Conservation (phyloP, 176 grass and related monocot species). For the Metroxylon sagu region DNA sequence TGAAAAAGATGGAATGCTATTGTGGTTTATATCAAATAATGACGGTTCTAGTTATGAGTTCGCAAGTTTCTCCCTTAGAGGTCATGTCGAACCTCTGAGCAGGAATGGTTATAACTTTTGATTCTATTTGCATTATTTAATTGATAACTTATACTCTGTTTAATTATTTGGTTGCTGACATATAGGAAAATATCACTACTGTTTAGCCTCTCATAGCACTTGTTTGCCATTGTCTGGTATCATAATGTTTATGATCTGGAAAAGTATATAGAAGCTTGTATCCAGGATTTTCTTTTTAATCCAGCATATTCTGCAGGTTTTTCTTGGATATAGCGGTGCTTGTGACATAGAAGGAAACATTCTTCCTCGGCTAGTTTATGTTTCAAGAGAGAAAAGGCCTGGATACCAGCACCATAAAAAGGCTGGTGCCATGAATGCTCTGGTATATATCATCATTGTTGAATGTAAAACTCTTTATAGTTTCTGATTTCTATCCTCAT, state of each 20-base stretch:
- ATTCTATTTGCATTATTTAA: no score
- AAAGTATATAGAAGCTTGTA: no score
- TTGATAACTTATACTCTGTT: no score
- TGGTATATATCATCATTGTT: conserved; percentile 28
- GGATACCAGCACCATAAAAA: conserved; percentile 98
- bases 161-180: not conserved
- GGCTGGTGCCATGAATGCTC: conserved; percentile 83
- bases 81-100: no score
- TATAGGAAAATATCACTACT: not conserved
- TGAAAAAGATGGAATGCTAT: no score
- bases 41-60: no score
- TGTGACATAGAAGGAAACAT: conserved; percentile 73
- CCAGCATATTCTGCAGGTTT: conserved; percentile 29
- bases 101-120: no score
- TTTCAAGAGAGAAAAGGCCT: conserved; percentile 68
- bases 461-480: not conserved
- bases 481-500: conserved; percentile 2
- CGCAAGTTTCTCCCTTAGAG: no score
- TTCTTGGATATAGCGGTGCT: conserved; percentile 76
- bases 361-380: conserved; percentile 76
- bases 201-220: not conserved
- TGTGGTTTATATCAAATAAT: no score
- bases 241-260: no score
- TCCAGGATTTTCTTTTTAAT: no score
- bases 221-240: no score